Conservation (phyloP, 129 eudicot genomes). For the Smallanthus sonchifolius region DNA sequence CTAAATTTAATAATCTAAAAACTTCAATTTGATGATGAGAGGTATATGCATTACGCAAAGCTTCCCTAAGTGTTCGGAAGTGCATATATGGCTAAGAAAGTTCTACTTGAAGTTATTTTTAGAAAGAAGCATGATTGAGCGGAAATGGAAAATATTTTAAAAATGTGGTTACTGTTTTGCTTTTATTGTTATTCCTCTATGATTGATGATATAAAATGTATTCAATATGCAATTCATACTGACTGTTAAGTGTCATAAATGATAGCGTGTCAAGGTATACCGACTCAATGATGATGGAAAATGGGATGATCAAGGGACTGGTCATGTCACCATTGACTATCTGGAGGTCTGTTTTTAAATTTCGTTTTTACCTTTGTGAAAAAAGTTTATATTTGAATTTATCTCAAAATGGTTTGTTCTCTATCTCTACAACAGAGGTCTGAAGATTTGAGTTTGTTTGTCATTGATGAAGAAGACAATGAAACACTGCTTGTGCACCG, state of each 20-base stretch:
- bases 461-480: constrained; percentile 78
- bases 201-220: background rate
- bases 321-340: constrained; percentile 82
- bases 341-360: constrained; percentile 48
- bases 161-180: background rate
- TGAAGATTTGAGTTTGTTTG: constrained; percentile 68
- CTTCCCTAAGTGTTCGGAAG: background rate
- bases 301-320: constrained; percentile 99
- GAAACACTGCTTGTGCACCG: constrained; percentile 80
- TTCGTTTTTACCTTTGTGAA: background rate
- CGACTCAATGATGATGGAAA: constrained; percentile 79
- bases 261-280: constrained; percentile 85
- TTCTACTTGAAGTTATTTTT: background rate
- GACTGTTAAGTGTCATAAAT: background rate
- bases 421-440: constrained; percentile 50
- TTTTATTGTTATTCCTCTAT: background rate
- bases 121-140: background rate
- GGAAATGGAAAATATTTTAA: background rate
- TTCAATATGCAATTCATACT: background rate
- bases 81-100: background rate
- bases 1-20: background rate
- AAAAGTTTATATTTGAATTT: background rate
- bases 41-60: background rate
- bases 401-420: background rate
- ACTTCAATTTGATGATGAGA: background rate